Evolutionary conservation across 2,329 filamentous ascomycete species (phyloP), one percentile per base, ranked within the genome.

Genomic region (Penicillium sp.): DNA sequence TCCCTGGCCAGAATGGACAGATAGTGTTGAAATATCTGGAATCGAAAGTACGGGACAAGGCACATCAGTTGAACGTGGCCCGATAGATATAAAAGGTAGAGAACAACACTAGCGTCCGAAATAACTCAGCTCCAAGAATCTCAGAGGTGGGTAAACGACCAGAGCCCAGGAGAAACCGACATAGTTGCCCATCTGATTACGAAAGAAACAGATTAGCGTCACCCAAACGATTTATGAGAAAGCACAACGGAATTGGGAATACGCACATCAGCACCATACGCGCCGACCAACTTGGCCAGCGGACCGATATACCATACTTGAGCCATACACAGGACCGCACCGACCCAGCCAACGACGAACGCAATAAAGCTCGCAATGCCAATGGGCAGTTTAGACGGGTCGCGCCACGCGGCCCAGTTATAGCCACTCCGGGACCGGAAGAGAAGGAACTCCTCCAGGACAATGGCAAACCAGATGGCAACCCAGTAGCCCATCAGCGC

Each of bases 401-500:
- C 73, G 46, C 83, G 72, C 81, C 82, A 86, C 3, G 69, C 66
- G 11, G 66, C 65, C 80, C 81, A 85, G 46, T 80, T 74, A 61
- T 78, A 84, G 1, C 68, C 70, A 1, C 56, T 54, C 33, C 60
- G 68, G 3, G 70, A 65, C 2, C 79, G 71, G 59, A 86, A 86
- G 33, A 86, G 68, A 14, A 81, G 58, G 33, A 81, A 75, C 55
- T 86, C 83, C 43, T 70, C 65, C 10, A 69, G 60, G 2, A 78
- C 68, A 32, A 86, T 82, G 2, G 75, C 74, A 14, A 84, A 71
- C 78, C 80, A 83, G 30, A 84, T 78, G 10, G 74, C 74, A 11
- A 83, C 73, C 81, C 80, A 86, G 61, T 85, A 86, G 2, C 82
- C 83, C 78, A 86, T 85, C 15, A 86, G 64, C 0, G 80, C 79